These are phyloP conservation scores for Candida dajiaensis DNA, from an alignment of 805 yeast genomes.

Conservation along the genomic window DNA sequence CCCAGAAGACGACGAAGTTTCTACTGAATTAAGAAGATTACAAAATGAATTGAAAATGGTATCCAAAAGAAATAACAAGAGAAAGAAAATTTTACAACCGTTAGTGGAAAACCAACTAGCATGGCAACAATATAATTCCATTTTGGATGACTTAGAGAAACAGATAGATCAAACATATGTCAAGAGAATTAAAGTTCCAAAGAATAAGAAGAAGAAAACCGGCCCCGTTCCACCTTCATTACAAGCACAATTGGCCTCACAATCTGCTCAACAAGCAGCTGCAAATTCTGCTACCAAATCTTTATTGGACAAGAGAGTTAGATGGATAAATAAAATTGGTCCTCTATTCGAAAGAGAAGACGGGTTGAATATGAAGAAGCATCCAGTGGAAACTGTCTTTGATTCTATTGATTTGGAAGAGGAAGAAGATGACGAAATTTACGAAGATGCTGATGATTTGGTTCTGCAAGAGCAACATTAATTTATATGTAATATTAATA, in stretches of 20 bases:
- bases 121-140: constrained; percentile 88
- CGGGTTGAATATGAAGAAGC: constrained; percentile 17
- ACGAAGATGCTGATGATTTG: constrained; percentile 30
- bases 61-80: constrained; percentile 54
- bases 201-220: constrained; percentile 33
- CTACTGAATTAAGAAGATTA: constrained; percentile 70
- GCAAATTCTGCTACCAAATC: constrained; percentile 75
- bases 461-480: constrained; percentile 16
- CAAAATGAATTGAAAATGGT: constrained; percentile 64
- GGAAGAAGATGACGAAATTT: constrained; percentile 25
- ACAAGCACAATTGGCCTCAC: constrained; percentile 23
- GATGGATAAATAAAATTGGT: constrained; percentile 90
- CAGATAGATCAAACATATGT: constrained; percentile 94
- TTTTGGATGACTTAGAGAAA: constrained; percentile 88
- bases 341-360: constrained; percentile 55
- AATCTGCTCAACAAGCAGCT: constrained; percentile 53
- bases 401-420: constrained; percentile 21
- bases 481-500: not conserved
- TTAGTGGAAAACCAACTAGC: constrained; percentile 83
- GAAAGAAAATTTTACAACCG: constrained; percentile 64
- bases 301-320: constrained; percentile 72
- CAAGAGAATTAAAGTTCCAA: constrained; percentile 73
- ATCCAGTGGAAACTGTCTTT: constrained; percentile 19
- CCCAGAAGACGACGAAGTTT: constrained; percentile 91
- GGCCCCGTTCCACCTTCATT: constrained; percentile 27